Conservation (phyloP, 768 basidiomycete species). For the Cantharellus anzutake region DNA sequence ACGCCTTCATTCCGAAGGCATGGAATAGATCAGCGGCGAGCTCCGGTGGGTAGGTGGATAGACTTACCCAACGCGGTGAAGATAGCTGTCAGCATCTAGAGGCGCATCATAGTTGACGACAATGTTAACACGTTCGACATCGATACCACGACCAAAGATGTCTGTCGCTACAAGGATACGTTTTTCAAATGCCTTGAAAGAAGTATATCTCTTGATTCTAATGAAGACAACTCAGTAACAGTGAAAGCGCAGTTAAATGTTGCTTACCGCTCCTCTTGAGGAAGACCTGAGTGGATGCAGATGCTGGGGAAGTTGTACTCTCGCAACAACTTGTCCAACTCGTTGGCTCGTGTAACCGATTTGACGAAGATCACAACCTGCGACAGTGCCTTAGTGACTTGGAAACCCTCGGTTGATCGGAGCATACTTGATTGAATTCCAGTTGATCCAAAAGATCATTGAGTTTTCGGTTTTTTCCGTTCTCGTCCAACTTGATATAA, state of each 20-base stretch:
- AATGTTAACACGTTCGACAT: constrained; percentile 98
- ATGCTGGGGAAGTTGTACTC: constrained; percentile 99
- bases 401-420: background rate
- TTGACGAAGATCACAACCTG: constrained; percentile 99
- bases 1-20: constrained; percentile 33
- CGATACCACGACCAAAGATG: constrained; percentile 98
- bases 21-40: background rate
- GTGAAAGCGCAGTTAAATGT: background rate
- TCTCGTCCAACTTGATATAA: constrained; percentile 92
- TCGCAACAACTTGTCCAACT: constrained; percentile 86
- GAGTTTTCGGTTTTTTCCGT: constrained; percentile 87
- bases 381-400: background rate
- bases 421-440: constrained; percentile 87
- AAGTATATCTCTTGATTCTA: constrained; percentile 87
- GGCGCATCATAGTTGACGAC: constrained; percentile 99
- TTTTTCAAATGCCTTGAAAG: constrained; percentile 99
- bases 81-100: constrained; percentile 91
- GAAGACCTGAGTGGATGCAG: constrained; percentile 84
- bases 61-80: constrained; percentile 86
- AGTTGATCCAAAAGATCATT: constrained; percentile 89
- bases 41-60: background rate
- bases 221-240: constrained; percentile 4
- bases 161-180: constrained; percentile 97
- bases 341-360: constrained; percentile 89
- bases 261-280: constrained; percentile 87